Percentiles rank a stretch among this genome's conserved stretches.
Conservation (phyloP, 2,329 filamentous ascomycete genomes). For the Scytalidium sp. region DNA sequence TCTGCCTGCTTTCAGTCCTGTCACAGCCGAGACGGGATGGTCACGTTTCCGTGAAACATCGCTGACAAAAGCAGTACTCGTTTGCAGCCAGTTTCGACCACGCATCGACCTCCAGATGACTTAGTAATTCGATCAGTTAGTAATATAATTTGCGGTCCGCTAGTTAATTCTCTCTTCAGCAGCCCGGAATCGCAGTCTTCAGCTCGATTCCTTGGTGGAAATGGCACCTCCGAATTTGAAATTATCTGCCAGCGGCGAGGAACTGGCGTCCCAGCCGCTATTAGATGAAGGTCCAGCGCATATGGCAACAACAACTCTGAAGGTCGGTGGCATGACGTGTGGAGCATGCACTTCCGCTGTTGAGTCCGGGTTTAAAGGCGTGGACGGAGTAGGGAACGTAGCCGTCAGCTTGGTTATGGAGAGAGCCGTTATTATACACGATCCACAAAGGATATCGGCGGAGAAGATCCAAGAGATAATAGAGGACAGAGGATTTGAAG, state of each 20-base stretch:
- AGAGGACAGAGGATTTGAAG: slow-evolving; percentile 89
- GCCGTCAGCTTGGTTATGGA: slow-evolving; percentile 95
- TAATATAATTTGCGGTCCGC: neutral
- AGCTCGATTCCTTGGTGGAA: neutral
- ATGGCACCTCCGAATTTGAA: slow-evolving; percentile 28
- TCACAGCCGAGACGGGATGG: neutral
- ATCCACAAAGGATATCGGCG: slow-evolving; percentile 69
- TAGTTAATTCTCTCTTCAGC: neutral
- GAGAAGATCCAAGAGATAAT: slow-evolving; percentile 81
- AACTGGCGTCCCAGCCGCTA: slow-evolving; percentile 8
- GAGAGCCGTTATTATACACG: slow-evolving; percentile 89
- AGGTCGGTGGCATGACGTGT: slow-evolving; percentile 88
- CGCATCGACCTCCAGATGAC: neutral
- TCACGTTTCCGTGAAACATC: neutral
- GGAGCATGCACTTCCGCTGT: slow-evolving; percentile 95
- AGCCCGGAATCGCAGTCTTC: neutral
- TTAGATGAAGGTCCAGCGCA: slow-evolving; percentile 36
- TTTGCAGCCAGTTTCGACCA: neutral
- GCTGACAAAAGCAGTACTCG: neutral
- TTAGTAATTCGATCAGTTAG: neutral
- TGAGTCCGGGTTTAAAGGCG: slow-evolving; percentile 81
- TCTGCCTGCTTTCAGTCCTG: neutral
- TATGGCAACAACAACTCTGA: slow-evolving; percentile 87
- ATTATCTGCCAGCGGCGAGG: slow-evolving; percentile 17
- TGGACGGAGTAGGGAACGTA: slow-evolving; percentile 79